Evolutionary conservation across 805 yeast species (phyloP).

Genomic region (Ogataea pilisensis): DNA sequence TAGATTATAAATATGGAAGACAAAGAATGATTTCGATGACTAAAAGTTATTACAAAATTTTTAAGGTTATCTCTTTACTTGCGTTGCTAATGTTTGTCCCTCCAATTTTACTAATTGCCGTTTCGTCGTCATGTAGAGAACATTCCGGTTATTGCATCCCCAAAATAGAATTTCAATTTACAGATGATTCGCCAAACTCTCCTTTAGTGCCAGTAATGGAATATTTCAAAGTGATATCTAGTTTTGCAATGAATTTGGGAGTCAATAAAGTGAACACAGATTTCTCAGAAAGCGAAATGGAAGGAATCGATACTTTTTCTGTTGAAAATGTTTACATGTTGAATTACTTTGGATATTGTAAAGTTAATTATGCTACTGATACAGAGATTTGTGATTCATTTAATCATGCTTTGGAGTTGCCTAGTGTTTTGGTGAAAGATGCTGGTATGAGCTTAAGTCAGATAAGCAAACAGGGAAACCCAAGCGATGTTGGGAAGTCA

Average conservation of each 20-base stretch:
- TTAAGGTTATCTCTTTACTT: conserved; percentile 18
- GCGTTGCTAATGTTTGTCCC: conserved; percentile 24
- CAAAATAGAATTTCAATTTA: conserved; percentile 38
- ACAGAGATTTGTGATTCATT: conserved; percentile 32
- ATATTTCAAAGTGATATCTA: conserved; percentile 40
- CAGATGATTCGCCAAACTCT: conserved; percentile 35
- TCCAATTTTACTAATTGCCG: conserved; percentile 19
- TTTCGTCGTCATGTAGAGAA: conserved; percentile 32
- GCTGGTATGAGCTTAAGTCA: conserved; percentile 43
- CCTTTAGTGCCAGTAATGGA: conserved; percentile 36
- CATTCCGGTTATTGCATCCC: conserved; percentile 36
- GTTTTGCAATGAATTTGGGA: conserved; percentile 43
- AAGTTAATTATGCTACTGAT: conserved; percentile 26
- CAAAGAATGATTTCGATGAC: conserved; percentile 6
- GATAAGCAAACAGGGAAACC: conserved; percentile 37
- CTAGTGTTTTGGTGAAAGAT: conserved; percentile 45
- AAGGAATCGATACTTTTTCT: conserved; percentile 43
- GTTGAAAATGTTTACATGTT: conserved; percentile 39
- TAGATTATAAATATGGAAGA: too few relatives aligned
- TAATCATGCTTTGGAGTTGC: conserved; percentile 41
- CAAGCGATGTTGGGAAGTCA: conserved; percentile 36
- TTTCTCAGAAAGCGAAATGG: conserved; percentile 13
- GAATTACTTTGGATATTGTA: conserved; percentile 48
- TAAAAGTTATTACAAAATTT: conserved; percentile 20
- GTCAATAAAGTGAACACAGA: conserved; percentile 9